Base-by-base conservation (phyloP, 164 flowering plant species). In the Taxillus chinensis region DNA sequence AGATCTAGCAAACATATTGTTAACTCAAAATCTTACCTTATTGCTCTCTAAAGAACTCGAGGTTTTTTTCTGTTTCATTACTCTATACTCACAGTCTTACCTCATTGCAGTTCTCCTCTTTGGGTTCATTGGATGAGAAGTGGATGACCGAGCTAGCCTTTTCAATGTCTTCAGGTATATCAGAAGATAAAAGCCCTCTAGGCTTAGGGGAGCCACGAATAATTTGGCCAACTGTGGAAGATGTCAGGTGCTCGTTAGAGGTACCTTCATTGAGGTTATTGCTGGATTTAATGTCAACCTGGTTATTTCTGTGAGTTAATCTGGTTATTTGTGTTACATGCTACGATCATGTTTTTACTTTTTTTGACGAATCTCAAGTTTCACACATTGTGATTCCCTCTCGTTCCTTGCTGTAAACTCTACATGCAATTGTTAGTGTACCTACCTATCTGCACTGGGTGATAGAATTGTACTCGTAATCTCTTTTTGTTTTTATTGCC, bases 51-150 rank as follows among this genome's bases (percentile, higher is more conserved):
- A 27, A 27, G 27, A 0, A 27, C 27, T 27, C 27, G 2, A 27
- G 27, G 27, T 27, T 27, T 27, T 27, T 27, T 27, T 2, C 27
- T 27, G 27, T 27, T 27, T 27, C 4, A 14, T 56, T 16, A 3
- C 39, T 12, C 39, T 67, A n/a, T 64, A n/a, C 60, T 27, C 1
- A 27, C 27, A 27, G 2, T 52, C 3, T 41, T 68, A 41, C 57
- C 15, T 39, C 70, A 2, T 62, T 81, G 67, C 78, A 95, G 98
- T 95, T 95, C 70, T 95, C 99, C 41, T 95, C 99, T 50, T 85
- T 95, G 62, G 99, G 99, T 68, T 95, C 98, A 41, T 74, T 95
- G 80, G 96, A 95, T 71, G 98, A 95, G 78, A 95, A 95, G 77
- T 95, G 99, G 99, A 89, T 95, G 98, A 71, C 79, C 56, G 99